A percentile compares a stretch with the other conserved stretches of the same genome.
Evolutionary conservation across 2,329 filamentous ascomycete genomes (phyloP).

Genomic region (Fusarium hostae): DNA sequence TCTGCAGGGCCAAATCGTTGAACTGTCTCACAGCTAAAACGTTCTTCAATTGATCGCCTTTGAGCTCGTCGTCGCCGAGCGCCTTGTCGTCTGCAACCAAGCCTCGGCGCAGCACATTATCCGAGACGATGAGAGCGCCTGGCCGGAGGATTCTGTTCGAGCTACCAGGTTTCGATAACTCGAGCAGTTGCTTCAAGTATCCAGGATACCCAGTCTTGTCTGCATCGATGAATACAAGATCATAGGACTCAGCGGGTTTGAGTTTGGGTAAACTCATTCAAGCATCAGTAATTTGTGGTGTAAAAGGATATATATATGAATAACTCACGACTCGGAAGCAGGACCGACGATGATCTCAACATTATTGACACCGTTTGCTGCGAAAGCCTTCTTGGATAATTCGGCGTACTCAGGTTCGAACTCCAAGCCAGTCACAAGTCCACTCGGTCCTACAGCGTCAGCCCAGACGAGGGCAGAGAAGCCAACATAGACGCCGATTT

Average conservation of each 20-base stretch:
- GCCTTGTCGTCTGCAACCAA: conserved; percentile 56
- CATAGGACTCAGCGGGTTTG: conserved; percentile 54
- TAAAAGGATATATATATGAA: no score
- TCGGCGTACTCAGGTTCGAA: conserved; percentile 57
- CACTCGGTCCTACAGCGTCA: conserved; percentile 57
- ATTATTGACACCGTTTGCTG: conserved; percentile 55
- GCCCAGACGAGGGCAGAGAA: conserved; percentile 62
- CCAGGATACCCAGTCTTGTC: conserved; percentile 63
- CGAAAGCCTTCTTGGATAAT: conserved; percentile 53
- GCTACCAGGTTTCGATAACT: conserved; percentile 53
- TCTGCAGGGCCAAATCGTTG: conserved; percentile 49
- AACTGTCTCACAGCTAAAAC: conserved; percentile 49
- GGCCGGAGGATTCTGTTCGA: conserved; percentile 56
- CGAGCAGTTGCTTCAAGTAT: conserved; percentile 60
- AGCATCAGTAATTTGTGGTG: neutral
- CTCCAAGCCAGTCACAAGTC: conserved; percentile 59
- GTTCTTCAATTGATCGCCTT: conserved; percentile 31
- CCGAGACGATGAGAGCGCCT: conserved; percentile 63
- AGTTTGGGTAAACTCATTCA: conserved; percentile 47
- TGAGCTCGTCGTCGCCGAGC: conserved; percentile 26
- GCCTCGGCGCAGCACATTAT: conserved; percentile 63
- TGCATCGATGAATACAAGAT: conserved; percentile 66
- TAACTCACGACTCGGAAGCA: conserved; percentile 57
- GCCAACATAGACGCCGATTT: conserved; percentile 61
- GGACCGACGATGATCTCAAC: conserved; percentile 60